These are phyloP conservation scores for Yarrowia hollandica DNA, from an alignment of 805 yeast species.

Conservation along the genomic window DNA sequence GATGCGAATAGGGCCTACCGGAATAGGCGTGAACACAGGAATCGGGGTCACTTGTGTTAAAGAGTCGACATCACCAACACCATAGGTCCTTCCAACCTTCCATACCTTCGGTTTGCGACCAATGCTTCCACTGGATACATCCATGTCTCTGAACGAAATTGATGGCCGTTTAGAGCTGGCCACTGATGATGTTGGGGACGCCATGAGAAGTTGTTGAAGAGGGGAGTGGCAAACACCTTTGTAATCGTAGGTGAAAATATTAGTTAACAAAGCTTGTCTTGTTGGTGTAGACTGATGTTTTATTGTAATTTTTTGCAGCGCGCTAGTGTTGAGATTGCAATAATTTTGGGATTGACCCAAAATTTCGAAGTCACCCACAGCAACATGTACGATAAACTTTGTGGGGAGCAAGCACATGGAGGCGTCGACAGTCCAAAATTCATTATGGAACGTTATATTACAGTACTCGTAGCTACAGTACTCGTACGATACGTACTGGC, in stretches of 20 bases:
- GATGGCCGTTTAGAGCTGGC: conserved; percentile 9
- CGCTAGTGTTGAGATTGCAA: conserved; percentile 1
- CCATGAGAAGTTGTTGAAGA: not conserved
- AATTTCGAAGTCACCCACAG: not conserved
- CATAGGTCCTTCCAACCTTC: conserved; percentile 22
- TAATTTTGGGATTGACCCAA: not conserved
- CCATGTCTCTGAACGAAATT: conserved; percentile 18
- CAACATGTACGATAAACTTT: conserved; percentile 26
- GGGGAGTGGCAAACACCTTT: not conserved
- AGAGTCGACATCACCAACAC: conserved; percentile 25
- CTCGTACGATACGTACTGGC: no score
- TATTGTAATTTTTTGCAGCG: not conserved
- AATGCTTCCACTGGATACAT: conserved; percentile 1
- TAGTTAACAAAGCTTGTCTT: not conserved
- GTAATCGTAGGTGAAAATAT: not conserved
- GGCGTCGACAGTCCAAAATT: not conserved
- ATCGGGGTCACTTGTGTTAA: conserved; percentile 20
- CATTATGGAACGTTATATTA: not conserved
- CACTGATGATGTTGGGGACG: conserved; percentile 1
- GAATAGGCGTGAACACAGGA: conserved; percentile 25
- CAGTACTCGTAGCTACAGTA: no score
- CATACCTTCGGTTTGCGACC: conserved; percentile 15
- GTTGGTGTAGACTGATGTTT: not conserved
- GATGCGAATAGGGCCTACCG: conserved; percentile 33
- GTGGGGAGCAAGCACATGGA: conserved; percentile 19